phyloP scores from a whole-genome alignment of 2,329 filamentous ascomycete species.

The Fusarium siculi region DNA sequence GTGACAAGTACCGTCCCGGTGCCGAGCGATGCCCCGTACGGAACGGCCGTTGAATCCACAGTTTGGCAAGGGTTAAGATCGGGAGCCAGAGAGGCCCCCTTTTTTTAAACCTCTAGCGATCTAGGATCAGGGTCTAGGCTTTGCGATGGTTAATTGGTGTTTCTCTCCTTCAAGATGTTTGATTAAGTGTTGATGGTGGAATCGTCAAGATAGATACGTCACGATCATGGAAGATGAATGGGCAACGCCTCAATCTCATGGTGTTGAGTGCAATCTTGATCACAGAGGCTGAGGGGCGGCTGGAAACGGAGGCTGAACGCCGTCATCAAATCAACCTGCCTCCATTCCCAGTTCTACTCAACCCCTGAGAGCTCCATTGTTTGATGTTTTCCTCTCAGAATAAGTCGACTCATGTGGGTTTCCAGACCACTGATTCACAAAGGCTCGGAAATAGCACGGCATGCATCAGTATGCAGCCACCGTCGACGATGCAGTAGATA shows the following conservation, averaged over 20 bases:
- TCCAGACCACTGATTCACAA: constrained; percentile 19
- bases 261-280: not conserved
- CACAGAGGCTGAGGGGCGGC: not conserved
- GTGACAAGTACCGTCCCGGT: constrained; percentile 44
- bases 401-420: constrained; percentile 20
- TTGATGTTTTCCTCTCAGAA: constrained; percentile 28
- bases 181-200: not conserved
- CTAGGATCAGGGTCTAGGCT: not conserved
- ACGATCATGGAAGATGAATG: not conserved
- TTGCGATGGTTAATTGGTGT: not conserved
- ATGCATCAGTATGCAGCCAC: constrained; percentile 25
- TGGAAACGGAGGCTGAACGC: constrained; percentile 26
- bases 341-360: constrained; percentile 16
- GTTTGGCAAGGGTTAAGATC: constrained; percentile 12
- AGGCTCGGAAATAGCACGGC: constrained; percentile 39
- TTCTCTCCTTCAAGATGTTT: not conserved
- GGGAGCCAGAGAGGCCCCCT: constrained; percentile 12
- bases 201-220: not conserved
- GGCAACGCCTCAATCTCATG: not conserved
- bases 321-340: constrained; percentile 18
- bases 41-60: constrained; percentile 34
- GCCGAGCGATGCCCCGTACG: constrained; percentile 38
- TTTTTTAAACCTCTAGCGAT: constrained; percentile 11
- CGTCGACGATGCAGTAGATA: not conserved
- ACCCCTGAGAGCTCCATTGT: constrained; percentile 20